Evolutionary conservation across 495 filamentous ascomycete species (phyloP).

Genomic region (Hypomontagnella monticulosa): DNA sequence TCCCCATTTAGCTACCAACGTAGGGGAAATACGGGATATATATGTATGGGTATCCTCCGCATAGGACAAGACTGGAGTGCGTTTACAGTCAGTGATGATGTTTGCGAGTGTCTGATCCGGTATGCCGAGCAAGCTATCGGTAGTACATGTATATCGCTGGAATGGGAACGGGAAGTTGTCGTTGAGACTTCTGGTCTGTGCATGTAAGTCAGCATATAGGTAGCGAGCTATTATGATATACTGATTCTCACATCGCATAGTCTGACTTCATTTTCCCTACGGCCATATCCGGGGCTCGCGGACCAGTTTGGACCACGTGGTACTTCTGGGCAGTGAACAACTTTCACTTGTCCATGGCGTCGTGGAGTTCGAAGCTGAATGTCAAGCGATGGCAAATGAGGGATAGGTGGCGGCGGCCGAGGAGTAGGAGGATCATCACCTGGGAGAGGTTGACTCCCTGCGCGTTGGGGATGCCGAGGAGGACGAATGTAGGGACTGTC

Average conservation of each 20-base stretch:
- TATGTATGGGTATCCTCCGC: neutral
- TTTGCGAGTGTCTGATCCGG: neutral
- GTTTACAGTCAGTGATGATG: slow-evolving; percentile 16
- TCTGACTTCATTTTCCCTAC: neutral
- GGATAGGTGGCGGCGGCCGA: neutral
- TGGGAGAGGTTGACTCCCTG: slow-evolving; percentile 1
- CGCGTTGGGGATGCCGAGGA: neutral
- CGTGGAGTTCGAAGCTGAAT: no score
- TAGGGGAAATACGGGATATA: slow-evolving; percentile 19
- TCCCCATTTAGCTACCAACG: slow-evolving; percentile 24
- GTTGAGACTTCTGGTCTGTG: slow-evolving; percentile 7
- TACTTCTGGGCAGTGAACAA: no score
- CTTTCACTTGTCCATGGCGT: no score
- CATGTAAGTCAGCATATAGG: slow-evolving; percentile 3
- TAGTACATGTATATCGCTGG: neutral
- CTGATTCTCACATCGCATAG: slow-evolving; percentile 18
- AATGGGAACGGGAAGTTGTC: slow-evolving; percentile 16
- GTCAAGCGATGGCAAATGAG: neutral
- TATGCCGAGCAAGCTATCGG: neutral
- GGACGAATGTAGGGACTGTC: neutral
- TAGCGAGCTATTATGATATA: neutral
- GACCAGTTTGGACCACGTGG: neutral
- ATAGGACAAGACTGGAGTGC: slow-evolving; percentile 24
- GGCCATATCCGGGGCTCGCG: neutral
- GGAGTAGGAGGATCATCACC: neutral